Evolutionary conservation across 2,329 filamentous ascomycete species (phyloP).

Genomic region (Fusarium protoensiforme): DNA sequence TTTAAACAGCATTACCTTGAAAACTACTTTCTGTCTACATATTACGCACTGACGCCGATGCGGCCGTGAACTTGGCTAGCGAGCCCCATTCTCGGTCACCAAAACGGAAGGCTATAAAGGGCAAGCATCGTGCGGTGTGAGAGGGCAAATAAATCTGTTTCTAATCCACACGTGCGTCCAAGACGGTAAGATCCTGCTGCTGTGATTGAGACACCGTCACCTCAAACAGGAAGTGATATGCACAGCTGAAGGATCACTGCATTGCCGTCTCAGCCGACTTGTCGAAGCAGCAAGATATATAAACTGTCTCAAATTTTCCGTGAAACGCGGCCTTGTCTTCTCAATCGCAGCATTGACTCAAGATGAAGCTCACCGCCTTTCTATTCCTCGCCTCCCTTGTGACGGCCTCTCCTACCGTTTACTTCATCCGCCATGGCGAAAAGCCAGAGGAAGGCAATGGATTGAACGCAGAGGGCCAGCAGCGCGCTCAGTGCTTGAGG

Average conservation of each 20-base stretch:
- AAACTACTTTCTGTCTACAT: neutral
- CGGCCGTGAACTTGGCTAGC: neutral
- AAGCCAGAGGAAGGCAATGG: conserved; percentile 66
- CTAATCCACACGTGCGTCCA: neutral
- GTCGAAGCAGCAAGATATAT: neutral
- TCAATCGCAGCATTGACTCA: neutral
- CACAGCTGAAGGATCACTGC: neutral
- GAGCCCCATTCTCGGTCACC: neutral
- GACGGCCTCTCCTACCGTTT: conserved; percentile 60
- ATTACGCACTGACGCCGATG: neutral
- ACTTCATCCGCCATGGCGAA: conserved; percentile 73
- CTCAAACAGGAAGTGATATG: neutral
- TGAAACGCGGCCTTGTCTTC: neutral
- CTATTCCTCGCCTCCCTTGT: conserved; percentile 32
- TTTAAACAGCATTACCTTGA: neutral
- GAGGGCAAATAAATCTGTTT: neutral
- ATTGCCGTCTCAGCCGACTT: neutral
- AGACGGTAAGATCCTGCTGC: neutral
- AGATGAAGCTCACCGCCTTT: conserved; percentile 36
- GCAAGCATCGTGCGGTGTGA: neutral
- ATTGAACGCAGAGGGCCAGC: conserved; percentile 60
- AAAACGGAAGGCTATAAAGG: neutral
- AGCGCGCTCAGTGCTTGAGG: conserved; percentile 69
- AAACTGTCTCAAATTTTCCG: neutral
- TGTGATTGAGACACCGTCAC: neutral